Percentiles rank a stretch among this genome's conserved stretches.
These are phyloP conservation scores for Capsicum baccatum DNA, from an alignment of 257 asterid species.

Conservation along the genomic window DNA sequence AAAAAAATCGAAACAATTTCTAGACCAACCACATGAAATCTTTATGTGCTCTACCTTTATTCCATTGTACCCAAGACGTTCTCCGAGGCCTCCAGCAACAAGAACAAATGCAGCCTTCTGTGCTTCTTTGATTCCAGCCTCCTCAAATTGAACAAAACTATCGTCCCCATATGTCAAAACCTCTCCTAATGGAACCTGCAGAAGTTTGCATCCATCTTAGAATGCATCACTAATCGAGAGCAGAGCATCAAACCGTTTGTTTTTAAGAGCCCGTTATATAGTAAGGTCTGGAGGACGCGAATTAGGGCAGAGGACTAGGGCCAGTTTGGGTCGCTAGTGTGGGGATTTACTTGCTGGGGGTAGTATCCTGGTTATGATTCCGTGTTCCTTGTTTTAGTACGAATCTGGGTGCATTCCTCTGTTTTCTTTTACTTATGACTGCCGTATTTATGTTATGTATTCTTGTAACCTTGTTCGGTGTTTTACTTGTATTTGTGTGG, in stretches of 20 bases:
- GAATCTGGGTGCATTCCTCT: no score
- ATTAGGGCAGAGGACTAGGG: no score
- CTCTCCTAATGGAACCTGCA: constrained; percentile 96
- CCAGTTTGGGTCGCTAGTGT: no score
- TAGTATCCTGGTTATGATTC: no score
- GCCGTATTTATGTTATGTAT: no score
- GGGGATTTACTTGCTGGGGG: no score
- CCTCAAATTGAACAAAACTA: constrained; percentile 68
- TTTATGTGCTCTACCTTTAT: constrained; percentile 63
- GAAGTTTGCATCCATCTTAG: constrained; percentile 28
- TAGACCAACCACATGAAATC: constrained; percentile 20
- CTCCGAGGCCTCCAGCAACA: constrained; percentile 99
- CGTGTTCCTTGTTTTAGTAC: no score
- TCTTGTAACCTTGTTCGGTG: no score
- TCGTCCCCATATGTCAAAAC: constrained; percentile 74
- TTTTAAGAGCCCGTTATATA: background rate
- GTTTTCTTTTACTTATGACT: no score
- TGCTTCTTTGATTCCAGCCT: constrained; percentile 83
- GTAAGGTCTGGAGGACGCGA: no score
- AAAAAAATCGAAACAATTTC: constrained; percentile 15
- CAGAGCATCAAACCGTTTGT: background rate
- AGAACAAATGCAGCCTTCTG: constrained; percentile 94
- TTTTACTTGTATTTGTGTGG: no score
- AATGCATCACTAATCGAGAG: constrained; percentile 14
- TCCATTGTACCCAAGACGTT: constrained; percentile 98